Base-by-base conservation (phyloP, 2,329 filamentous ascomycete species). In the Apiospora sp. region DNA sequence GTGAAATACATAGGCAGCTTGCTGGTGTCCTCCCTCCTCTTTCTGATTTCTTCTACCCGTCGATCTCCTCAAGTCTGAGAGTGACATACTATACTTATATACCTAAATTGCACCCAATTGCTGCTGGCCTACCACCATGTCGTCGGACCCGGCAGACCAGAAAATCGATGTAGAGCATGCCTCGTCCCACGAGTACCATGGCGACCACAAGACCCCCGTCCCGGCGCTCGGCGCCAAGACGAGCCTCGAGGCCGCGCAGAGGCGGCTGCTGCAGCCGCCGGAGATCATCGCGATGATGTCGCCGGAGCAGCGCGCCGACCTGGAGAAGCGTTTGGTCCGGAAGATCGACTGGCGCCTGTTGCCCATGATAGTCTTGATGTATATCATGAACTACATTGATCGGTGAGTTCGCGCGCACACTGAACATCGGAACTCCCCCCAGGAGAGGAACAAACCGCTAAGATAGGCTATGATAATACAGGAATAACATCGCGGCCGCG, bases 361-460 rank as follows among this genome's bases (percentile, higher is more conserved):
- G 76, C 92, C 92, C 0, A 91, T 91, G 82, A 84, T 93, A 58
- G 88, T 93, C 70, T 76, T 93, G 67, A 92, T 93, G 86, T 93
- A 92, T 76, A 91, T 93, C 75, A 84, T 93, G 83, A 93, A 92
- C 77, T 92, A 92, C 78, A 82, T 92, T 16, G 89, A 91, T 61
- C 77, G 77, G 80, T 80, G 46, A 79, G 41, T 77, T 76, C 76
- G 58, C 34, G 58, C 54, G 24, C 51, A 24, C 6, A 24, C 6
- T 14, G 22, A 41, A 64, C 19, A 2, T 16, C 64, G 27, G 37
- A 41, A 41, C 6, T 41, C 3, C 27, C 14, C 19, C 10, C n/a
- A n/a, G n/a, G 6, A 19, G 10, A 8, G 10, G 30, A 30, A 14
- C 19, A 41, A 8, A n/a, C 3, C 22, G 22, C 71, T 81, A 80